A percentile compares a stretch with the other conserved stretches of the same genome.
Conservation (phyloP, 202 grass and related monocot genomes). For the Hordeum pubiflorum region DNA sequence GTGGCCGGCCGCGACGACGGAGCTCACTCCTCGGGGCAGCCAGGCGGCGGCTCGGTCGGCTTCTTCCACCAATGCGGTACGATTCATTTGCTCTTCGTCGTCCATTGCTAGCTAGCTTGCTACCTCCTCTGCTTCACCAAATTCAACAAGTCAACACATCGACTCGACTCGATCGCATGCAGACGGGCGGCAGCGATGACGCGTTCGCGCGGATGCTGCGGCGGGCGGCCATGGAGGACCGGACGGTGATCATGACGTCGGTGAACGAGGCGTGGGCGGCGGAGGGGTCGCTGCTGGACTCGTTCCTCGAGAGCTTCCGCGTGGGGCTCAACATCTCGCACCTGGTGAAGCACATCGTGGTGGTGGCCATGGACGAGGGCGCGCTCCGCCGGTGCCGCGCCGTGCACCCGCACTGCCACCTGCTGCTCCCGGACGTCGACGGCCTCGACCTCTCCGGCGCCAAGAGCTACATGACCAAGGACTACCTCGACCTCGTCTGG, state of each 20-base stretch:
- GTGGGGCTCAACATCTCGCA: constrained; percentile 51
- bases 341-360: constrained; percentile 58
- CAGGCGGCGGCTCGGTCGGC: background rate
- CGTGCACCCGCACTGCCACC: constrained; percentile 71
- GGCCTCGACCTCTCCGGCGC: constrained; percentile 64
- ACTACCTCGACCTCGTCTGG: constrained; percentile 90
- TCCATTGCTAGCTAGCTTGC: background rate
- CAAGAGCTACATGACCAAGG: constrained; percentile 88
- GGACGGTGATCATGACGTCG: constrained; percentile 82
- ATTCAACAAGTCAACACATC: background rate
- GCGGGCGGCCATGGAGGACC: constrained; percentile 52
- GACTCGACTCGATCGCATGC: background rate
- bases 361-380: constrained; percentile 69
- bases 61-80: background rate
- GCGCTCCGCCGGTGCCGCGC: constrained; percentile 52
- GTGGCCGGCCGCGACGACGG: background rate
- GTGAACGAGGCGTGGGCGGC: constrained; percentile 83
- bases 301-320: constrained; percentile 89
- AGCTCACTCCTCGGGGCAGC: background rate
- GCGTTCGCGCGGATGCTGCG: constrained; percentile 48
- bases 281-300: constrained; percentile 64
- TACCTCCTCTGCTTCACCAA: background rate
- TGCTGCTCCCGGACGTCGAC: constrained; percentile 35
- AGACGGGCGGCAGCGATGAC: background rate
- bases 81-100: background rate